Base-by-base conservation (phyloP, 768 basidiomycete genomes). In the Tylopilus balloui region DNA sequence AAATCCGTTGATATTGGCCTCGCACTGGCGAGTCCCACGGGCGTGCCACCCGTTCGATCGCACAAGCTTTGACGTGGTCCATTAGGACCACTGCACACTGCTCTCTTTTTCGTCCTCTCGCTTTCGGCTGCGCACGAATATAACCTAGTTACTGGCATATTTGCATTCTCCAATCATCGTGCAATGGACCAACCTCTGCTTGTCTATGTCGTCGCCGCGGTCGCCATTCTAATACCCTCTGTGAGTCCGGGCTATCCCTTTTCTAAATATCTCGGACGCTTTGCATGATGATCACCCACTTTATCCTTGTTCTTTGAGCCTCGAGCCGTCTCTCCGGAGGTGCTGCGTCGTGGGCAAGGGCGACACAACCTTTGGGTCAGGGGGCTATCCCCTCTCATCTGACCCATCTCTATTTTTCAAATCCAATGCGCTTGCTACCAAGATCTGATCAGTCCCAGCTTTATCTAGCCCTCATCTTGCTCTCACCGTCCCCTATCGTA, bases 281-380 rank as follows among this genome's bases (percentile, higher is more conserved):
- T 49, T 38, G 37, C 49, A 63, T 54, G 87, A 88, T 87, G 84
- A 80, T 71, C 57, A 68, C 72, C 73, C 71, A 48, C 67, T 79
- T 88, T 88, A 91, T 91, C 88, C 88, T 91, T 91, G 88, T 91
- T 90, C 88, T 90, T 86, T 74, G 88, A 90, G 84, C 73, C 63
- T 59, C 69, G 82, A 83, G 88, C 75, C 69, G 55, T 70, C 60
- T 70, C 62, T 59, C 6, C 51, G 43, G 48, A 57, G 54, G 60
- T 66, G 65, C 64, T 63, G 77, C 86, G 87, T 78, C 74, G 72
- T 63, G 71, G 71, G 71, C 76, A 67, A 77, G 57, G 88, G 86
- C 82, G 88, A 86, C 61, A 74, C 23, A 81, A 51, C 50, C 49
- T 52, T 51, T 61, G 73, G 84, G 79, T 78, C 73, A 67, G 74